phyloP scores from a whole-genome alignment of 179 eudicot genomes.

The Beta macrorhiza region DNA sequence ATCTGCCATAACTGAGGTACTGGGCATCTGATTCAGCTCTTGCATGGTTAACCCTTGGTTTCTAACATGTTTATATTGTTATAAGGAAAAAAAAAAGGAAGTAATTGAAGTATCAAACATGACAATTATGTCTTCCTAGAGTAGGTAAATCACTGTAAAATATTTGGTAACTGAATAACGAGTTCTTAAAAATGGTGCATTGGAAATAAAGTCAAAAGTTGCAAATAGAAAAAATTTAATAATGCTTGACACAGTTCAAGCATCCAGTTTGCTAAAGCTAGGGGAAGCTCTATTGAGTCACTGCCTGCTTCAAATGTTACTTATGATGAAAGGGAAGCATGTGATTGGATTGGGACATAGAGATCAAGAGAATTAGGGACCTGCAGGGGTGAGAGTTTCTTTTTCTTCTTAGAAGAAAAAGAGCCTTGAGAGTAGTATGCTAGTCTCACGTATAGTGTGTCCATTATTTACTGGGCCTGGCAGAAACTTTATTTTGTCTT shows the following conservation, averaged over 20 bases:
- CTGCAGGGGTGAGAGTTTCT: background rate
- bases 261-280: background rate
- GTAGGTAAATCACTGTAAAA: background rate
- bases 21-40: background rate
- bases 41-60: background rate
- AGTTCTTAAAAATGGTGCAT: background rate
- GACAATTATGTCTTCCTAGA: background rate
- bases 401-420: background rate
- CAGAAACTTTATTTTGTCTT: background rate
- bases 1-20: background rate
- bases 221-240: background rate
- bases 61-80: background rate
- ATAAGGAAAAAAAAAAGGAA: background rate
- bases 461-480: background rate
- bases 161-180: background rate
- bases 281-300: background rate
- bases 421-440: background rate
- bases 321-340: background rate
- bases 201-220: background rate
- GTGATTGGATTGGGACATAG: background rate
- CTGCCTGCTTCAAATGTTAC: background rate
- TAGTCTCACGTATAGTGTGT: background rate
- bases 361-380: background rate
- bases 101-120: background rate
- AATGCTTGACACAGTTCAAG: background rate